Conservation (phyloP, 495 filamentous ascomycete genomes). For the Tuber indicum region DNA sequence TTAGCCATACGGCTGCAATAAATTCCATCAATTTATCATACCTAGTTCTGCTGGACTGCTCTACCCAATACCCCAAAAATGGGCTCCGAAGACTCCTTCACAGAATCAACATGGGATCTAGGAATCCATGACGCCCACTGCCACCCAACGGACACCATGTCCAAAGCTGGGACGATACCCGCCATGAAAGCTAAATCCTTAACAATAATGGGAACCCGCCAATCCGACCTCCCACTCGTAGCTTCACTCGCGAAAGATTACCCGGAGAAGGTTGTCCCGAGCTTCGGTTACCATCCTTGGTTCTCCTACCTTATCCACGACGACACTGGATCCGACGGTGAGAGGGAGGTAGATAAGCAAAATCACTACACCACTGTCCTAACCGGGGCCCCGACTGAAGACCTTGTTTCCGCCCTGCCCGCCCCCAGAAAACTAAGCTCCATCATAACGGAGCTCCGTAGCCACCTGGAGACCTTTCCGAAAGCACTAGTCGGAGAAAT, state of each 20-base stretch:
- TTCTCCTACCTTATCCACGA: constrained; percentile 84
- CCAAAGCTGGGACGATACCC: constrained; percentile 59
- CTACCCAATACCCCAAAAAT: not conserved
- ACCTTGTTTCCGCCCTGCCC: constrained; percentile 63
- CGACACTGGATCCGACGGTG: constrained; percentile 43
- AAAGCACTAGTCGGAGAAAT: constrained; percentile 78
- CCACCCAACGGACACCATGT: constrained; percentile 95
- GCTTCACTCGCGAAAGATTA: constrained; percentile 54
- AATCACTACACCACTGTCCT: constrained; percentile 69
- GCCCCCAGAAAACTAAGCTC: constrained; percentile 61
- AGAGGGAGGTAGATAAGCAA: constrained; percentile 49
- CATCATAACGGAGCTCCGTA: constrained; percentile 59
- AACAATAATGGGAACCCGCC: constrained; percentile 83
- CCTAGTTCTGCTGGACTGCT: not conserved
- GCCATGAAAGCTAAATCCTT: constrained; percentile 70
- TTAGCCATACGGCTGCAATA: not conserved
- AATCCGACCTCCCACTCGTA: constrained; percentile 82
- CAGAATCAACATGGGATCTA: constrained; percentile 59
- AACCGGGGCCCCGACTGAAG: constrained; percentile 53
- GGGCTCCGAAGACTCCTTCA: not conserved
- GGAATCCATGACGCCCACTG: constrained; percentile 91
- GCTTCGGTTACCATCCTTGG: constrained; percentile 99
- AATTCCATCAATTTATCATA: not conserved
- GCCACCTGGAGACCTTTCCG: constrained; percentile 57
- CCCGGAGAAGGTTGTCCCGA: constrained; percentile 57